Percentiles rank a stretch among this genome's conserved stretches.
Conservation (phyloP, 192 early-diverging fungal genomes). For the Rhizoclosmatium sp. region DNA sequence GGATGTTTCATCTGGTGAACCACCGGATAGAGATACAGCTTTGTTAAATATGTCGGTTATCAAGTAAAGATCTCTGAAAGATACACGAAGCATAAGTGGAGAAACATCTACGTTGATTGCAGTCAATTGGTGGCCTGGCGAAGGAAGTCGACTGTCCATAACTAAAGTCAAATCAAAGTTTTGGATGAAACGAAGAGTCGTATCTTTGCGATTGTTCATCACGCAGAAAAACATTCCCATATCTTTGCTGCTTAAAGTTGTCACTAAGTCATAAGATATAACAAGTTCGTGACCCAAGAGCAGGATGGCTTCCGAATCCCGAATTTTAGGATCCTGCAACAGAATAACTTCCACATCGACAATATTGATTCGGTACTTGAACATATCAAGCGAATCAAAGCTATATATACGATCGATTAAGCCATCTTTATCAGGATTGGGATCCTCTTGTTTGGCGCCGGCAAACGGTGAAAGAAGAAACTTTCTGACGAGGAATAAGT, state of each 20-base stretch:
- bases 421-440: constrained; percentile 7
- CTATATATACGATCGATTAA: constrained; percentile 13
- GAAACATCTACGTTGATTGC: constrained; percentile 79
- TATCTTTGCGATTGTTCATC: constrained; percentile 83
- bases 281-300: constrained; percentile 82
- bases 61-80: constrained; percentile 84
- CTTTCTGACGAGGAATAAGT: constrained; percentile 77
- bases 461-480: constrained; percentile 63
- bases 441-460: constrained; percentile 15
- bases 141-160: constrained; percentile 75
- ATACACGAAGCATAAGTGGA: constrained; percentile 81
- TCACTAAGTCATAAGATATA: constrained; percentile 79
- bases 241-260: constrained; percentile 77
- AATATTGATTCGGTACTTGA: constrained; percentile 82
- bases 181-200: constrained; percentile 86
- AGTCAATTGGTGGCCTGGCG: constrained; percentile 67
- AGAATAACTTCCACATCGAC: constrained; percentile 84
- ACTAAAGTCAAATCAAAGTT: constrained; percentile 84
- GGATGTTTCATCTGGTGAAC: background rate
- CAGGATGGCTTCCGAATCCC: constrained; percentile 88
- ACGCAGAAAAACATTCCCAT: constrained; percentile 91
- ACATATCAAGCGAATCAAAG: constrained; percentile 19
- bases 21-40: constrained; percentile 28
- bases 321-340: constrained; percentile 74
- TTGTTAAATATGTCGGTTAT: constrained; percentile 78